Conservation (phyloP, 1,284 basidiomycete genomes). For the Cutaneotrichosporon mucoides region DNA sequence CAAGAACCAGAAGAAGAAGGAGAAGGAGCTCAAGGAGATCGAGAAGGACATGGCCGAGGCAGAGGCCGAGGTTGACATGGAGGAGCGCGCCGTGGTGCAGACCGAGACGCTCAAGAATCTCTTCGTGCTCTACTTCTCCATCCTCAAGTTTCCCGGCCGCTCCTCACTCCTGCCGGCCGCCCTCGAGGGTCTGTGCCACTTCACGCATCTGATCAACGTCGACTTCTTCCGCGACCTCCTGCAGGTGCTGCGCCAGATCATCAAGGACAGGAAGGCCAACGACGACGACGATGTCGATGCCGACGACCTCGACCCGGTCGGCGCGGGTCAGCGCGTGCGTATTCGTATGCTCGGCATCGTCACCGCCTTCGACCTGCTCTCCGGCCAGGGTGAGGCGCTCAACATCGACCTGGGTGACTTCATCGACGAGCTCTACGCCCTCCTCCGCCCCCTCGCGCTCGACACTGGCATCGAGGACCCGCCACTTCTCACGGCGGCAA, state of each 20-base stretch:
- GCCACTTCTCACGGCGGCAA: conserved; percentile 32
- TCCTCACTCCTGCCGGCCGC: conserved; percentile 81
- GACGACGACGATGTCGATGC: conserved; percentile 39
- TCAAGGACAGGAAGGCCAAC: conserved; percentile 54
- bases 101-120: conserved; percentile 97
- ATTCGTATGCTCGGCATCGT: conserved; percentile 80
- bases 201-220: conserved; percentile 93
- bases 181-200: conserved; percentile 85
- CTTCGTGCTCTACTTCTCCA: conserved; percentile 95
- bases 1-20: conserved; percentile 75
- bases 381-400: conserved; percentile 96
- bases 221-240: conserved; percentile 98
- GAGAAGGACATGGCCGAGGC: conserved; percentile 88
- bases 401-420: conserved; percentile 94
- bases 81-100: conserved; percentile 83
- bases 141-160: conserved; percentile 81
- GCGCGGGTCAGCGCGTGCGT: conserved; percentile 52
- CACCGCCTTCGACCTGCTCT: conserved; percentile 92
- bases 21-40: conserved; percentile 79
- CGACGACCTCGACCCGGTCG: conserved; percentile 25
- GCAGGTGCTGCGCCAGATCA: conserved; percentile 74
- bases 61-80: conserved; percentile 87
- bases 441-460: conserved; percentile 53
- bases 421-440: conserved; percentile 56
- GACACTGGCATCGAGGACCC: conserved; percentile 53